Evolutionary conservation across 306 rosid genomes (phyloP), one percentile per base, ranked within the genome.

Genomic region (Dryas alaskensis): DNA sequence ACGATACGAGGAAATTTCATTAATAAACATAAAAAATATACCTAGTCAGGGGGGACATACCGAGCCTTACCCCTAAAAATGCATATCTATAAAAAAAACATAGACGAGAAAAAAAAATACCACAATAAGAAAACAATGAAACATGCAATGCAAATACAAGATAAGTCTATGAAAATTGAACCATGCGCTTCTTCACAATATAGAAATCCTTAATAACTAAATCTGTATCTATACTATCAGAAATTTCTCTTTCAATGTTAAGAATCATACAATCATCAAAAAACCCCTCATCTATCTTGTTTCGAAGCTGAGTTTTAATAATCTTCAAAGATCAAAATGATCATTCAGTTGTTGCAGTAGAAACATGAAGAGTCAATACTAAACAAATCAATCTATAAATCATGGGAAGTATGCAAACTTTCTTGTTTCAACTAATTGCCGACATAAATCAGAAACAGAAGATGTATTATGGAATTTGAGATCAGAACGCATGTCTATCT

Each of bases 361-460:
- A 19, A 60, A 60, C 5, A 19, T 11, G 44, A 9, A 60, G 13
- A 19, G 43, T 60, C 43, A 60, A 60, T 5, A 60, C 47, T 12
- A 67, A 27, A 48, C 67, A 46, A 67, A 67, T 13, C 55, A 67
- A 47, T 67, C 6, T 67, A 8, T 2, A 25, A 48, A 68, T 68
- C 46, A 61, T 22, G 8, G 46, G 17, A 22, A 61, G 66, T 27
- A 37, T 27, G 6, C 19, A 7, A 42, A 13, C 16, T 8, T 22
- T 27, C 19, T 37, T 61, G 43, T 40, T 61, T 61, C 66, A 31
- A 61, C 66, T 40, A 61, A 14, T 61, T 13, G 6, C 17, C 42
- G 4, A 40, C 19, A 61, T 40, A 27, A 14, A 10, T 61, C 4
- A 27, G 66, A 61, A 27, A 61, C 3, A 11, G 8, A 22, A 37